Evolutionary conservation across 78 protist genomes (phyloP), one percentile per base, ranked within the genome.

Genomic region (Guillardia theta): DNA sequence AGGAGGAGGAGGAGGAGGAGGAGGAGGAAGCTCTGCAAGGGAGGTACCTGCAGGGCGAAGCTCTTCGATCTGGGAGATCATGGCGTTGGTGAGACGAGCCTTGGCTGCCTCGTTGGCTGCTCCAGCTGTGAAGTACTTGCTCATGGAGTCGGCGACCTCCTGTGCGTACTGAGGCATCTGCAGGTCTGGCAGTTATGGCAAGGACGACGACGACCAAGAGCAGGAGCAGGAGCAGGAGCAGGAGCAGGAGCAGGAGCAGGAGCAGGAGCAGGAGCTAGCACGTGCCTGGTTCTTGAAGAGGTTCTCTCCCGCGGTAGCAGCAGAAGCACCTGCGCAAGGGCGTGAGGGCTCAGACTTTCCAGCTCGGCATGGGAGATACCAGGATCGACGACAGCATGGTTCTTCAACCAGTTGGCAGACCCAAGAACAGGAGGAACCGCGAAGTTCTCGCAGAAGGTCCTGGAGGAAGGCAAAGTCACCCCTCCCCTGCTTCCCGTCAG

Each of bases 371-470:
- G 15, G 33, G 33, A 53, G 33, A 15, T 19, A 53, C 87, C 87
- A 70, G 87, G 87, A 24, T 70, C 87, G 45, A 70, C 22, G 45
- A 70, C 22, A 37, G n/a, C 87, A 6, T 70, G 87, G 45, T 36
- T 27, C 45, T 36, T 24, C 87, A 70, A 37, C 87, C 87, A 70
- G 30, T 22, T 27, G n/a, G 9, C 3, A 12, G 87, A 70, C 39
- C 87, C 87, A 12, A 70, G 87, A 37, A 70, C 87, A 12, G 87
- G 87, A 37, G 87, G 87, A 12, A 70, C 87, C 9, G 87, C 87
- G 5, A 70, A 70, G 87, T 70, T 70, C 87, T 70, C 87, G 87
- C 87, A 70, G 87, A 70, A 70, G 87, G 15, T 70, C 87, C 41
- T 70, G 87, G 39, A 70, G 87, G 12, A 33, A 64, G 12, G 19